These are phyloP conservation scores for Celoporthe dispersa DNA, from an alignment of 2,329 filamentous ascomycete genomes.

Conservation along the genomic window DNA sequence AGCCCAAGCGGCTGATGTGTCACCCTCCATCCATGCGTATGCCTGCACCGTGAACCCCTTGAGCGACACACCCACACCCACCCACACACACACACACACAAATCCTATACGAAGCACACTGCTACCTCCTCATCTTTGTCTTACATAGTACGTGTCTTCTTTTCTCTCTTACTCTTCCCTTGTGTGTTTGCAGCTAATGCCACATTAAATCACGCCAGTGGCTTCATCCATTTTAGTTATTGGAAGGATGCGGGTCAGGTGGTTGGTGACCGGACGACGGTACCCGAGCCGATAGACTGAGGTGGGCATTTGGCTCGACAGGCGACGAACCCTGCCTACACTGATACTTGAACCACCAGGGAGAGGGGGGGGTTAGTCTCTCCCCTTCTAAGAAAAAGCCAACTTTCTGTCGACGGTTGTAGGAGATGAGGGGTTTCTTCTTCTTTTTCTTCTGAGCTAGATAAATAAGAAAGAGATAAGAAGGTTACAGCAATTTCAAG, in stretches of 20 bases:
- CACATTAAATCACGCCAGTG: not conserved
- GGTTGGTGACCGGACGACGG: slow-evolving; percentile 1
- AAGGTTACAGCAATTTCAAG: not conserved
- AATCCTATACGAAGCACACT: not conserved
- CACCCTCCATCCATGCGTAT: not conserved
- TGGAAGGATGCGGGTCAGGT: slow-evolving; percentile 12
- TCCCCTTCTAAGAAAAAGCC: too few species aligned
- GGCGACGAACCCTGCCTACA: not conserved
- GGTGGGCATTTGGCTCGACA: not conserved
- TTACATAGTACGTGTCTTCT: not conserved
- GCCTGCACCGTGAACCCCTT: not conserved
- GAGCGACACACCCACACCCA: not conserved
- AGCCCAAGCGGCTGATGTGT: not conserved
- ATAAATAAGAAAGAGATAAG: not conserved
- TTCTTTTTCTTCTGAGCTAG: too few species aligned
- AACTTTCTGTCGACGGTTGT: not conserved
- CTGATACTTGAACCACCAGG: not conserved
- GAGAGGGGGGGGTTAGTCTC: too few species aligned
- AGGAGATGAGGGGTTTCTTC: too few species aligned
- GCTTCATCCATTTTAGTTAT: slow-evolving; percentile 2
- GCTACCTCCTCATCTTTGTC: not conserved
- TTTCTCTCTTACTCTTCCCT: not conserved
- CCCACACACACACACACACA: not conserved
- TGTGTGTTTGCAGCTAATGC: slow-evolving; percentile 2
- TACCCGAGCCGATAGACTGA: not conserved